Base-by-base conservation (phyloP, 441 rosid genomes). In the Arabidopsis hybrid region DNA sequence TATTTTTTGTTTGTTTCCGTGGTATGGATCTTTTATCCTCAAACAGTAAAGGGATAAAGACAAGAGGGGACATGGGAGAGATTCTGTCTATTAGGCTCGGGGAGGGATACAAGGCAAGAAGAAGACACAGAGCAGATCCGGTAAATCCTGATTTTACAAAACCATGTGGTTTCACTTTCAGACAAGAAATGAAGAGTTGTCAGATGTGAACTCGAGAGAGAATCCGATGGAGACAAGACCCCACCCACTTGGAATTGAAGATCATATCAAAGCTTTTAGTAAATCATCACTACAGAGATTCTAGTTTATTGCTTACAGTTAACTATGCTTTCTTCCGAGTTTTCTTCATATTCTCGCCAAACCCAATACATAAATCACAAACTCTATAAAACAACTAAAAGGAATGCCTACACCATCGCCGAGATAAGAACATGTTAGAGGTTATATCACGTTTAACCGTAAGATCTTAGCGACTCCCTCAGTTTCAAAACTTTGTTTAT, bases 161-260 rank as follows among this genome's bases (percentile, higher is more conserved):
- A 16, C 64, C 72, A 74, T 66, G 72, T 65, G 72, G 77, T 49
- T 73, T 50, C 67, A 74, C 72, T 66, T 46, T 59, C 53, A 46
- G 72, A 66, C 78, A 59, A 74, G 67, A 66, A 49, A 4, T 17
- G 60, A 47, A 39, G 52, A 73, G 66, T 66, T 74, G 72, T 66
- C 78, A 7, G 21, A 47, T 47, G 21, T 17, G 21, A 47, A 66
- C 70, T 45, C 32, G 7, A 56, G 36, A 55, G 35, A 40, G 55
- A 56, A 68, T 68, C 63, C 72, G 31, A 68, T 40, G 62, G 53
- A 16, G 13, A 68, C 56, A 5, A 57, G 47, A 42, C 7, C 34
- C 11, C 18, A 43, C 9, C 63, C 60, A 40, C 71, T 67, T 38
- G 59, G 51, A 47, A 47, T 2, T 7, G 51, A 47, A 14, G 51